These are phyloP conservation scores for Beauveria medogensis DNA, from an alignment of 2,329 filamentous ascomycete genomes.

Conservation along the genomic window DNA sequence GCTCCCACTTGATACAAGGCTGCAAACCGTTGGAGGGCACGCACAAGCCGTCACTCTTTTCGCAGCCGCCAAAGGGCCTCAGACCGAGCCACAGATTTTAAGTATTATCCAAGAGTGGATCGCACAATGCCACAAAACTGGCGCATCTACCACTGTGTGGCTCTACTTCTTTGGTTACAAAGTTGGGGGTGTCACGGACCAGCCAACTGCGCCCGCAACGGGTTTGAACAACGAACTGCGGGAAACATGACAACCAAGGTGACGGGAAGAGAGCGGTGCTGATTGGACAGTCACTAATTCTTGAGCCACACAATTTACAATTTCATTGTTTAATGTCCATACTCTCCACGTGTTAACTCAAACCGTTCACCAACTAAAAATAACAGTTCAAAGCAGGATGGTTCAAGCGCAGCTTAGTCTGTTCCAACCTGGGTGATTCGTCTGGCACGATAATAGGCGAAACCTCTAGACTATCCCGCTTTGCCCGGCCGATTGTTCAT, in stretches of 20 bases:
- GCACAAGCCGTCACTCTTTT: constrained; percentile 5
- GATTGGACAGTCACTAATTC: background rate
- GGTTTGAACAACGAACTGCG: constrained; percentile 5
- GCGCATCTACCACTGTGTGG: constrained; percentile 6
- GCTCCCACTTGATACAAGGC: background rate
- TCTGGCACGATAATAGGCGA: background rate
- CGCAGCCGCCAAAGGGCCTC: background rate
- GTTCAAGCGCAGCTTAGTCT: background rate
- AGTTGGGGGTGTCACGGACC: constrained; percentile 9
- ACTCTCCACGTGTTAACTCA: constrained; percentile 4
- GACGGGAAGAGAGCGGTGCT: background rate
- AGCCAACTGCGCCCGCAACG: constrained; percentile 10
- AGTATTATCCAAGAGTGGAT: background rate
- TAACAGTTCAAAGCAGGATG: constrained; percentile 4
- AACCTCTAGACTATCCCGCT: background rate
- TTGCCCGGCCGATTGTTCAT: background rate
- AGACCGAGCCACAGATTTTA: background rate
- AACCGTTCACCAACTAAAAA: constrained; percentile 4
- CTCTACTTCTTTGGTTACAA: constrained; percentile 4
- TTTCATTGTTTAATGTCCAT: constrained; percentile 7
- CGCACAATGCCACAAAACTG: background rate
- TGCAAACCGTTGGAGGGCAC: constrained; percentile 1
- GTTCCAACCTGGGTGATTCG: background rate
- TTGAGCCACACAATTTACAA: constrained; percentile 3
- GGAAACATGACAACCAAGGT: background rate